Percentiles rank a stretch among this genome's conserved stretches.
phyloP scores from a whole-genome alignment of 495 filamentous ascomycete genomes.

The Trypethelium eluteriae region DNA sequence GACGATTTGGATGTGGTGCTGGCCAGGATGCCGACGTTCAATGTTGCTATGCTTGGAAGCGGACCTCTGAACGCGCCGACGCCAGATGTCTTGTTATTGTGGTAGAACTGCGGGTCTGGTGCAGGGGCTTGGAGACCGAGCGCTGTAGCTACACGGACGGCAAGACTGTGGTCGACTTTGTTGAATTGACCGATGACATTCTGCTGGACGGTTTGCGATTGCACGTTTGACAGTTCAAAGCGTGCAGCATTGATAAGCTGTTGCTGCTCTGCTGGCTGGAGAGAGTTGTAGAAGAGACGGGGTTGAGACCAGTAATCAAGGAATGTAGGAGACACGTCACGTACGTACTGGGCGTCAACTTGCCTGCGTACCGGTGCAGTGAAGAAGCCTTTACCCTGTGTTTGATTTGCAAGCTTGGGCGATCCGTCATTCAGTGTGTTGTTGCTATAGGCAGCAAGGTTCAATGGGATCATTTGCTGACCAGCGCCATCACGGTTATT shows the following conservation, averaged over 20 bases:
- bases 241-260: constrained; percentile 16
- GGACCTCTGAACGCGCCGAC: constrained; percentile 54
- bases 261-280: constrained; percentile 13
- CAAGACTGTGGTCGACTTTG: constrained; percentile 16
- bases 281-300: constrained; percentile 13
- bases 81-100: constrained; percentile 57
- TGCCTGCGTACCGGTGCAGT: background rate
- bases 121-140: constrained; percentile 21
- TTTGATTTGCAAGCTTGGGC: background rate
- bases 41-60: constrained; percentile 52
- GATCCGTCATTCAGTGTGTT: constrained; percentile 15
- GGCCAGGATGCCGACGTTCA: constrained; percentile 62
- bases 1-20: constrained; percentile 21
- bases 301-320: constrained; percentile 16
- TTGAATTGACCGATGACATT: constrained; percentile 14
- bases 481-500: constrained; percentile 59
- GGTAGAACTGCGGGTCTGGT: constrained; percentile 59
- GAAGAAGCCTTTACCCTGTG: constrained; percentile 9
- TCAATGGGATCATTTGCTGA: constrained; percentile 42
- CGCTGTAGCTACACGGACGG: constrained; percentile 12
- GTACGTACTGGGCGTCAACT: constrained; percentile 6
- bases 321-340: constrained; percentile 3
- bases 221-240: constrained; percentile 17
- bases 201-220: constrained; percentile 6
- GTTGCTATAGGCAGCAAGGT: constrained; percentile 36